Evolutionary conservation across 768 basidiomycete genomes (phyloP).

Genomic region (Infundibulicybe gibba): DNA sequence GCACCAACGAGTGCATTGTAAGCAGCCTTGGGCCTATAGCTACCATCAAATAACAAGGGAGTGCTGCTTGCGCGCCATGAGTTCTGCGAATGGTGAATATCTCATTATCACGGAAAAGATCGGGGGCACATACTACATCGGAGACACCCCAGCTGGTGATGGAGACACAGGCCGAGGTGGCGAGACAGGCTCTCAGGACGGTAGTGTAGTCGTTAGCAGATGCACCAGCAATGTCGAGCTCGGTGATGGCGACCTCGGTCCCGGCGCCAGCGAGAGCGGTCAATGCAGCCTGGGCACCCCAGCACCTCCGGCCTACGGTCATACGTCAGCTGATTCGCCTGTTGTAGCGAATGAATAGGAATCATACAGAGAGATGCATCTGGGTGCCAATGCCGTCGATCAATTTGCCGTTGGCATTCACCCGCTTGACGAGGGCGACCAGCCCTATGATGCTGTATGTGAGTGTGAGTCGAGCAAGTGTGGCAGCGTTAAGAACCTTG

Average conservation of each 20-base stretch:
- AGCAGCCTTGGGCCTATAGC: constrained; percentile 21
- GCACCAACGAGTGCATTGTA: too few relatives aligned
- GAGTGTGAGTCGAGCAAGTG: constrained; percentile 8
- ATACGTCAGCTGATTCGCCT: background rate
- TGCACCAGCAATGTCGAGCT: constrained; percentile 37
- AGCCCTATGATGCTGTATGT: constrained; percentile 7
- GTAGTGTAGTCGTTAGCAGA: constrained; percentile 38
- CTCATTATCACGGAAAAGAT: background rate
- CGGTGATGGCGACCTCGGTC: constrained; percentile 46
- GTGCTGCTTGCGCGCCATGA: constrained; percentile 19
- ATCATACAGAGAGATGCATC: constrained; percentile 33
- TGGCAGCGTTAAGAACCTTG: constrained; percentile 18
- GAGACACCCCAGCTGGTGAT: constrained; percentile 51
- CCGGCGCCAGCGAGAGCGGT: constrained; percentile 38
- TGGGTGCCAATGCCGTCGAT: constrained; percentile 53
- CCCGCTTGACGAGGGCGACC: constrained; percentile 31
- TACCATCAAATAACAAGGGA: constrained; percentile 23
- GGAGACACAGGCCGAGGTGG: constrained; percentile 35
- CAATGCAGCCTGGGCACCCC: constrained; percentile 39
- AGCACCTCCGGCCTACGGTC: constrained; percentile 30
- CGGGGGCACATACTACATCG: constrained; percentile 31
- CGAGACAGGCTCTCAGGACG: constrained; percentile 45
- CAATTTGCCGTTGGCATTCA: constrained; percentile 31
- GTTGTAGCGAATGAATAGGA: background rate
- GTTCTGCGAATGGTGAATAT: constrained; percentile 12